Evolutionary conservation across 2,329 filamentous ascomycete species (phyloP).

Genomic region (Gliomastix tumulicola): DNA sequence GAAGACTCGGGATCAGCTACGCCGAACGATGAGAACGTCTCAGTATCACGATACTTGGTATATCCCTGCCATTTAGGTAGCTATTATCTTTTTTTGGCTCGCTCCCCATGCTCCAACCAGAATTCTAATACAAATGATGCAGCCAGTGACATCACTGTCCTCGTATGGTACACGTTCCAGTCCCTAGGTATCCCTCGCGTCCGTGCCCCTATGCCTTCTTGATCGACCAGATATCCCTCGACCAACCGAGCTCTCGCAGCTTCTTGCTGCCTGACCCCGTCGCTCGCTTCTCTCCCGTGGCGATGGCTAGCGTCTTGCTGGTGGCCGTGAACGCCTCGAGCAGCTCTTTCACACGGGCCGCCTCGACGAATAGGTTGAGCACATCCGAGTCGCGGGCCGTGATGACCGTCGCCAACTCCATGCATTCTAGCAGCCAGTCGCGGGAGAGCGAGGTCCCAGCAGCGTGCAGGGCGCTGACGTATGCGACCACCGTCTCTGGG

Average conservation of each 20-base stretch:
- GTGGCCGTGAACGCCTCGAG: conserved; percentile 70
- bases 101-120: too few species aligned
- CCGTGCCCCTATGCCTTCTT: conserved; percentile 22
- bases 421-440: conserved; percentile 72
- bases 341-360: conserved; percentile 66
- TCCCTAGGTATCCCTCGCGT: not conserved
- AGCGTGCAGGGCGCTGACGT: conserved; percentile 73
- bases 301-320: conserved; percentile 63
- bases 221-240: conserved; percentile 54
- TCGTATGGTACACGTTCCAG: not conserved
- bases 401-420: conserved; percentile 75
- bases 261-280: conserved; percentile 47
- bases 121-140: too few species aligned
- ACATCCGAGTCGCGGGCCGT: conserved; percentile 65
- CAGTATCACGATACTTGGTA: too few species aligned
- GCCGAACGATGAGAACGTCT: too few species aligned
- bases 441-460: conserved; percentile 68
- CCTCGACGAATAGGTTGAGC: conserved; percentile 55
- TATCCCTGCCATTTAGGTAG: too few species aligned
- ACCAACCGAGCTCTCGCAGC: conserved; percentile 55
- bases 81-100: too few species aligned
- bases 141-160: too few species aligned
- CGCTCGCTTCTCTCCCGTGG: conserved; percentile 45
- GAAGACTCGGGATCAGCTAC: too few species aligned
- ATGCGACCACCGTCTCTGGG: conserved; percentile 79